Evolutionary conservation across 2,329 filamentous ascomycete genomes (phyloP), one percentile per base, ranked within the genome.

Genomic region (Arthrocladium fulminans): DNA sequence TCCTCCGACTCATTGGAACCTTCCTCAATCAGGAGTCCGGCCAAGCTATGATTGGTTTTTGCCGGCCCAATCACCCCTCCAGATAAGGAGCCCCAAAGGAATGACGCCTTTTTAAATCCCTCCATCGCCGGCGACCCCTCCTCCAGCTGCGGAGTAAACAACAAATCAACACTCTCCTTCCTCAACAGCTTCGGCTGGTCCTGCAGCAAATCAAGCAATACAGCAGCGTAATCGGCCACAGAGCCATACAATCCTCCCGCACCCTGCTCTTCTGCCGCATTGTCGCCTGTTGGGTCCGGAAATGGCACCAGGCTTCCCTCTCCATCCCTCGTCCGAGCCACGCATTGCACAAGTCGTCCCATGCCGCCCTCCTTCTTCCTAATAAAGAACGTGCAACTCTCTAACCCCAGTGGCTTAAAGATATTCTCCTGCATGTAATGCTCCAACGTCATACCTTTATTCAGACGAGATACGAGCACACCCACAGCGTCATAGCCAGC

Each of bases 321-420:
- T 15, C 13, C n/a, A 12, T 12, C 24, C 13, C 39, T 27, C 5
- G 39, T 42, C 32, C 32, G 13, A 5, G 32, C 17, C 3, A 42
- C 39, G 15, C 39, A 42, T 8, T 42, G 20, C 3, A 27, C 39
- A 4, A 42, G 22, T 9, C 13, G 10, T 10, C 27, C 22, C 19
- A 25, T 3, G 3, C 22, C 24, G 20, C 22, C 39, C 22, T 24
- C 22, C 19, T 25, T 24, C 22, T 42, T 42, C 32, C 32, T 35
- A 0, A 65, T 73, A 0, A 79, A 79, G 46, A 83, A 68, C 72
- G 84, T 61, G 32, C 68, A 71, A 44, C 74, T 68, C 2, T 69
- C 62, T 32, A 75, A 55, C 0, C 66, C 70, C 0, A 77, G 60
- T 0, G 74, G 73, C 7, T 63, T 51, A 50, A 72, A 71, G 41